Base-by-base conservation (phyloP, 495 filamentous ascomycete genomes). In the Lasiosphaeriaceae sp. region DNA sequence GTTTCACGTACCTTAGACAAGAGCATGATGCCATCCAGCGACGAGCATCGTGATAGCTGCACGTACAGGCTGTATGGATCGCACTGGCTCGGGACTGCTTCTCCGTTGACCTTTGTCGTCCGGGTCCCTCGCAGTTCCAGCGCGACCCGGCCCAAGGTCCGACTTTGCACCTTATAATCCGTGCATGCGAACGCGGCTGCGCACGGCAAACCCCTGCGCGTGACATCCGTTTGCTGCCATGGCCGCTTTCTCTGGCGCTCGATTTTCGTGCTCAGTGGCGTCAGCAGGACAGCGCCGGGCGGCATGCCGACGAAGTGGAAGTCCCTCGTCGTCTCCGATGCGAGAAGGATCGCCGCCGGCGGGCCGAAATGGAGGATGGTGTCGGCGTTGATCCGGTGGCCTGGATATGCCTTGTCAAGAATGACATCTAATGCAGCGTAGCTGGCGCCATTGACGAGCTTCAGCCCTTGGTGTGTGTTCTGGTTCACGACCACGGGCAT, bases 191-290 rank as follows among this genome's bases (percentile, higher is more conserved):
- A 26, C 22, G 49, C 49, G 4, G 43, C 37, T 54, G 26, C 17
- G 43, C 12, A 34, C 21, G 57, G 23, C 22, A 49, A 59, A 57
- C 41, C 51, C 17, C 57, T 6, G 43, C 43, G 43, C 5, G 7
- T 17, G 43, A 46, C 43, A n/a, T 7, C n/a, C 7, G 5, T 46
- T n/a, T 46, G 14, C 17, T 46, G n/a, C 43, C 43, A 46, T 7
- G 43, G 43, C 7, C 43, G 43, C 43, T 46, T 46, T 21, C n/a
- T 46, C n/a, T 46, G n/a, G 43, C 43, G 17, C 43, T 46, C 43
- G 7, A 46, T 46, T 46, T 46, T 35, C 43, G 43, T 46, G 43
- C 43, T 46, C 5, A 46, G 5, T 5, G 43, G 43, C n/a, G 43
- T 46, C 43, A 46, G 43, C 7, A 46, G n/a, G 43, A 46, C 17